Percentiles rank a stretch among this genome's conserved stretches.
Conservation (phyloP, 495 filamentous ascomycete species). For the Xylona heveae region DNA sequence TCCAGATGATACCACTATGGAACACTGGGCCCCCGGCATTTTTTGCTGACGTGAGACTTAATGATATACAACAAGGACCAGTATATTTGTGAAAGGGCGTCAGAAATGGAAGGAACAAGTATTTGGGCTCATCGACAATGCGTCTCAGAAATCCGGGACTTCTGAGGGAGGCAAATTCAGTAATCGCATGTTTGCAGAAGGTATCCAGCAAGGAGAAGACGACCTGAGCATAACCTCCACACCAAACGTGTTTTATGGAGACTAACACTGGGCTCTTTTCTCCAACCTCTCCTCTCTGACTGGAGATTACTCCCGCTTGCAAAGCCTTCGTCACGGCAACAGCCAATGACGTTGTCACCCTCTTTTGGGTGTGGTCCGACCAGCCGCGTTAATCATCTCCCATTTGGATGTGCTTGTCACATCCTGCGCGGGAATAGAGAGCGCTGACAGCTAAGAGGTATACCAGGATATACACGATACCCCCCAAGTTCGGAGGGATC, state of each 20-base stretch:
- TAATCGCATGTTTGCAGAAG: no score
- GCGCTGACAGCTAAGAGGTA: conserved; percentile 30
- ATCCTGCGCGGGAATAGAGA: conserved; percentile 40
- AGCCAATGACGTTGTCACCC: conserved; percentile 25
- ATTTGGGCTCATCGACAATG: no score
- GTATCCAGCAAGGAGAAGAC: conserved; percentile 12
- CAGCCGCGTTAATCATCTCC: conserved; percentile 61
- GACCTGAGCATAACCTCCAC: conserved; percentile 23
- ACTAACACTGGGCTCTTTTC: no score
- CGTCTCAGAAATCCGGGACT: conserved; percentile 9
- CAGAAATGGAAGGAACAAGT: no score
- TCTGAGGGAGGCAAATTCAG: no score
- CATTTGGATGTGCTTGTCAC: conserved; percentile 25
- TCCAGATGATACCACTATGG: no score
- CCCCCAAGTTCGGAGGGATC: no score
- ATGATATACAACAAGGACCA: no score
- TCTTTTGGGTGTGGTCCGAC: conserved; percentile 25
- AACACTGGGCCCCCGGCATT: no score
- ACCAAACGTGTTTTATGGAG: no score
- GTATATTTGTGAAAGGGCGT: no score
- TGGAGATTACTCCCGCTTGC: conserved; percentile 17
- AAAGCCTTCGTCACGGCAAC: conserved; percentile 30
- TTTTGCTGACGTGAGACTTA: no score
- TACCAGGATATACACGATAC: conserved; percentile 2
- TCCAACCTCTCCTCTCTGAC: conserved; percentile 21